These are phyloP conservation scores for Monilinia laxa DNA, from an alignment of 2,329 filamentous ascomycete species.

Conservation along the genomic window DNA sequence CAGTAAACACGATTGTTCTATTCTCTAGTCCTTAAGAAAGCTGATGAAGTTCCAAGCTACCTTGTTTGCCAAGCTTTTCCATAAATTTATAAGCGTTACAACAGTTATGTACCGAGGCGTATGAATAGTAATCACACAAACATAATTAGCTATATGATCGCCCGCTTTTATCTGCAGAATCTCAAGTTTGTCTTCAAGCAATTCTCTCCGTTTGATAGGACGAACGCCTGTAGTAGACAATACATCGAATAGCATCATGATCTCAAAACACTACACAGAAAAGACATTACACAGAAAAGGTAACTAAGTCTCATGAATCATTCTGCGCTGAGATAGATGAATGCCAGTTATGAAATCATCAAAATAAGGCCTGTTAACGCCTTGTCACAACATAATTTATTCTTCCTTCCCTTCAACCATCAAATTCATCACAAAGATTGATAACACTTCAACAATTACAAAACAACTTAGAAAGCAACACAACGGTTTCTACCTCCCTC, in stretches of 20 bases:
- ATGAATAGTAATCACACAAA: too few species aligned
- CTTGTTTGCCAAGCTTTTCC: not conserved
- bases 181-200: not conserved
- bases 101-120: too few species aligned
- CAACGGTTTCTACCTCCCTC: not conserved
- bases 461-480: not conserved
- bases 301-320: not conserved
- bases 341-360: not conserved
- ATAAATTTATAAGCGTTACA: too few species aligned
- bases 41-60: too few species aligned
- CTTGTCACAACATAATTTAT: not conserved
- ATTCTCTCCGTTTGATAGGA: not conserved
- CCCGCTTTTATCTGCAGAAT: not conserved
- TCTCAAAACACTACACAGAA: fast-evolving
- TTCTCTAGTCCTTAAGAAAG: too few species aligned
- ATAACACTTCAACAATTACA: too few species aligned
- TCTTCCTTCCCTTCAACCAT: not conserved
- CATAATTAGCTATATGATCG: too few species aligned
- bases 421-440: not conserved
- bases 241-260: not conserved
- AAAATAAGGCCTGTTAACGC: not conserved
- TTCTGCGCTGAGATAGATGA: not conserved
- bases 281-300: fast-evolving
- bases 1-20: too few species aligned
- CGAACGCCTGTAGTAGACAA: not conserved